phyloP scores from a whole-genome alignment of 495 filamentous ascomycete species.

The Neurospora sp. region DNA sequence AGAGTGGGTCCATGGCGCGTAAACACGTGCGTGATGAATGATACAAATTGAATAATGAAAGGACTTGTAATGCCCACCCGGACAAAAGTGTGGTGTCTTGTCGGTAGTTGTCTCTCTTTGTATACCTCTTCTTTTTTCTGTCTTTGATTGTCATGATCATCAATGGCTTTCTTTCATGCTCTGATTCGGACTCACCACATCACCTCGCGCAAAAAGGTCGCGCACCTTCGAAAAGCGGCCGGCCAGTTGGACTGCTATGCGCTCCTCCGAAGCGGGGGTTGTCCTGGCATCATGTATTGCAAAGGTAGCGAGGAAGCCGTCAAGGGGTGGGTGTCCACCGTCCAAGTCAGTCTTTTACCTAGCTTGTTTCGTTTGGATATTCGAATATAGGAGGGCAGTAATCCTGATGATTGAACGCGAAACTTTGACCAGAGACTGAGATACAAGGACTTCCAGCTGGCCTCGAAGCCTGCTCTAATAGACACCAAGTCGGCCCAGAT shows the following conservation, averaged over 20 bases:
- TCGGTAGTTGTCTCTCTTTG: not conserved
- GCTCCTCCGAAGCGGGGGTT: conserved; percentile 55
- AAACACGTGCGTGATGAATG: not conserved
- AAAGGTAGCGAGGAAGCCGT: conserved; percentile 44
- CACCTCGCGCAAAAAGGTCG: conserved; percentile 69
- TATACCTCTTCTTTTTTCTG: not conserved
- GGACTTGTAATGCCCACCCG: not conserved
- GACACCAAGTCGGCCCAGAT: conserved; percentile 1
- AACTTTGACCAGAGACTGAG: conserved; percentile 14
- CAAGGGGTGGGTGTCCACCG: conserved; percentile 20
- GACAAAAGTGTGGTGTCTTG: not conserved
- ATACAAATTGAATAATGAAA: not conserved
- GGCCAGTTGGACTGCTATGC: conserved; percentile 45
- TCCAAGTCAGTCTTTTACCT: conserved; percentile 16
- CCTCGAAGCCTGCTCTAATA: conserved; percentile 12
- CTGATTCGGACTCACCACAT: conserved; percentile 75
- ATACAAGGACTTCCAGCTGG: conserved; percentile 25
- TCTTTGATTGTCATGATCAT: not conserved
- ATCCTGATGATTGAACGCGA: not conserved
- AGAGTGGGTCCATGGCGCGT: not conserved
- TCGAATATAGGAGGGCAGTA: not conserved
- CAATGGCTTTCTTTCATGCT: conserved; percentile 39
- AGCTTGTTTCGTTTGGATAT: not conserved
- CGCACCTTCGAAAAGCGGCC: conserved; percentile 53
- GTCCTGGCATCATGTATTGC: conserved; percentile 71